phyloP scores from a whole-genome alignment of 1,284 basidiomycete species.

The Ustilago tritici region DNA sequence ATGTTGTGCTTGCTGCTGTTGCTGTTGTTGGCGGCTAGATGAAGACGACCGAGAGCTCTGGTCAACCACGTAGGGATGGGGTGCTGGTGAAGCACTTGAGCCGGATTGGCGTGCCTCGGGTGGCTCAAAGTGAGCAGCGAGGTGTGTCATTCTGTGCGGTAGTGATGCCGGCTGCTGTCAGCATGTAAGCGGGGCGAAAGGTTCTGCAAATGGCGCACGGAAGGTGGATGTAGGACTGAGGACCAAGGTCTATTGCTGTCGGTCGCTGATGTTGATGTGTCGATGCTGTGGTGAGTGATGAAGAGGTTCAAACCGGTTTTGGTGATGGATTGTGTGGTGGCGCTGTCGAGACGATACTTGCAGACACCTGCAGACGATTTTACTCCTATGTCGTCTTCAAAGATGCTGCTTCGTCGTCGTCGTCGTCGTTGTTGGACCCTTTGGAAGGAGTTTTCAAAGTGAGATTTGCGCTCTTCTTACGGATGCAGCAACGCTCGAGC shows the following conservation, averaged over 20 bases:
- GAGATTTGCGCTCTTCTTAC: conserved; percentile 5
- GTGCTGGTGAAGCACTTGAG: conserved; percentile 19
- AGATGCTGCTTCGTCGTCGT: conserved; percentile 18
- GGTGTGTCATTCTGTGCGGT: conserved; percentile 32
- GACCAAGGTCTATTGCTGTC: too few species aligned
- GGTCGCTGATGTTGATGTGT: too few species aligned
- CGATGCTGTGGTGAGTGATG: too few species aligned
- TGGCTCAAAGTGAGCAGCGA: conserved; percentile 47
- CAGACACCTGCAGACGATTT: conserved; percentile 16
- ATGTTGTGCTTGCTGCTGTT: conserved; percentile 23
- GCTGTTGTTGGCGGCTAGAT: conserved; percentile 15
- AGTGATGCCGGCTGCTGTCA: background rate
- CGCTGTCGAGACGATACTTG: background rate
- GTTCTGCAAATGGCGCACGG: too few species aligned
- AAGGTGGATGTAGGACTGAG: too few species aligned
- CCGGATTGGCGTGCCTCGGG: conserved; percentile 22
- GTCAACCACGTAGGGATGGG: conserved; percentile 26
- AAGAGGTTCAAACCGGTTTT: too few species aligned
- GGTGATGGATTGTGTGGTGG: background rate
- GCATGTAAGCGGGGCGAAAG: conserved; percentile 6
- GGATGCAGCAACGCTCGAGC: conserved; percentile 11
- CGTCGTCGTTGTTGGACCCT: conserved; percentile 13
- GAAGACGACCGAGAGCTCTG: conserved; percentile 15
- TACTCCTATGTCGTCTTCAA: background rate
- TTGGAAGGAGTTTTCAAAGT: background rate